Base-by-base conservation (phyloP, 192 early-diverging fungal species). In the Podochytrium sp. region DNA sequence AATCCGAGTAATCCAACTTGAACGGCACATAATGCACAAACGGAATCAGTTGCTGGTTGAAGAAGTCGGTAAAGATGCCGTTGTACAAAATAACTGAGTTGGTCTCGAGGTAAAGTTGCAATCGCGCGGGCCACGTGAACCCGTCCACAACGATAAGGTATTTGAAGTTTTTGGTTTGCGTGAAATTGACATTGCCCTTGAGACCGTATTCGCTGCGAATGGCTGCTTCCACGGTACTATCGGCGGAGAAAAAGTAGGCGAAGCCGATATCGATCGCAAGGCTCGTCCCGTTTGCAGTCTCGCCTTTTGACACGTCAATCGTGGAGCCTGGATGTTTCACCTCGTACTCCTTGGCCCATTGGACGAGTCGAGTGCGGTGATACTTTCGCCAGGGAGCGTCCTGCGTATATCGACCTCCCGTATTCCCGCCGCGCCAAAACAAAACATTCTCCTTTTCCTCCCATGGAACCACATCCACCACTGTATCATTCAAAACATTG, bases 1-100 rank as follows among this genome's bases (percentile, higher is more conserved):
- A 27, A 59, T 72, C 70, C 2, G 70, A 72, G 25, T 32, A 27
- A 34, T 72, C 70, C 5, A 35, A n/a, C 25, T 42, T 37, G 55
- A 72, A 32, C 14, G 70, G 70, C 38, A 72, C 55, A 39, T 72
- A 72, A 39, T 72, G 70, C 2, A 72, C 58, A 7, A 3, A 61
- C 5, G 70, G 70, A 29, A 40, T 58, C 55, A 72, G 56, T 40
- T 4, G 6, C 40, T 38, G 35, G 25, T 43, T 47, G 57, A 61
- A 72, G 40, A 27, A 72, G 27, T 72, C 70, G 23, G 32, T 27
- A 40, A 72, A 72, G 25, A 69, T 69, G 49, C 51, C 53, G 27
- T 51, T 67, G 37, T 56, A 56, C 51, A 69, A 56, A 32, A 69
- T 34, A 25, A 69, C 51, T 32, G n/a, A 30, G 67, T 69, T 69